Percentiles rank a stretch among this genome's conserved stretches.
Conservation (phyloP, 2,329 filamentous ascomycete genomes). For the Pseudogymnoascus sp. region DNA sequence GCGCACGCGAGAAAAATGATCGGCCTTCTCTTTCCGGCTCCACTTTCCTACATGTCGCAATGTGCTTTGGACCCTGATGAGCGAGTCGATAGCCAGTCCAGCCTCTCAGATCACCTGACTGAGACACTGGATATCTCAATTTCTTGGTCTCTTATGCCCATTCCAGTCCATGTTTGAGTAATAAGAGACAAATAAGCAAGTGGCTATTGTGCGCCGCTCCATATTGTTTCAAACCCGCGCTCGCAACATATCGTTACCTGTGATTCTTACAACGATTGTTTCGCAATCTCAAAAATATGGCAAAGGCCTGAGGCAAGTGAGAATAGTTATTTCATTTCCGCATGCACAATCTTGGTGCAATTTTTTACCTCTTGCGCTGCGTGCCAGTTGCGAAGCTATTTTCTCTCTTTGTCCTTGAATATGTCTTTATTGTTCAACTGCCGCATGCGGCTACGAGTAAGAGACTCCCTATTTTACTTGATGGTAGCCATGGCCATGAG, state of each 20-base stretch:
- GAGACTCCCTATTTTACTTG: conserved; percentile 3
- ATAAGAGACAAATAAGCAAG: not conserved
- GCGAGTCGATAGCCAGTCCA: not conserved
- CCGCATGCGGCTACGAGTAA: conserved; percentile 2
- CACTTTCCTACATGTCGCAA: not conserved
- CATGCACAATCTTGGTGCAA: not conserved
- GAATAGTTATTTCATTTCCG: not conserved
- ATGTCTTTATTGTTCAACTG: conserved; percentile 7
- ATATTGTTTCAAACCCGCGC: not conserved
- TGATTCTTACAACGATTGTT: not conserved
- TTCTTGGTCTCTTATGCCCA: not conserved
- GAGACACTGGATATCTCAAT: not conserved
- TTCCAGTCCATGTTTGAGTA: not conserved
- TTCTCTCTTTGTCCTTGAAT: not conserved
- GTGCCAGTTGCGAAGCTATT: not conserved
- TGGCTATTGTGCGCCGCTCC: not conserved
- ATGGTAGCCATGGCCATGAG: not conserved
- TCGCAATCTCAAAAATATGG: not conserved
- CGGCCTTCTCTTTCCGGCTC: not conserved
- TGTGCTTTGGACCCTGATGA: not conserved
- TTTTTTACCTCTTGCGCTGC: not conserved
- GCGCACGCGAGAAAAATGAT: conserved; percentile 1
- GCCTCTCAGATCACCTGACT: not conserved
- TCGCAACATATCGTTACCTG: not conserved
- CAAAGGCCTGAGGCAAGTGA: not conserved